A percentile compares a stretch with the other conserved stretches of the same genome.
Evolutionary conservation across 805 yeast genomes (phyloP).

Genomic region (Saccharomycopsis vini): DNA sequence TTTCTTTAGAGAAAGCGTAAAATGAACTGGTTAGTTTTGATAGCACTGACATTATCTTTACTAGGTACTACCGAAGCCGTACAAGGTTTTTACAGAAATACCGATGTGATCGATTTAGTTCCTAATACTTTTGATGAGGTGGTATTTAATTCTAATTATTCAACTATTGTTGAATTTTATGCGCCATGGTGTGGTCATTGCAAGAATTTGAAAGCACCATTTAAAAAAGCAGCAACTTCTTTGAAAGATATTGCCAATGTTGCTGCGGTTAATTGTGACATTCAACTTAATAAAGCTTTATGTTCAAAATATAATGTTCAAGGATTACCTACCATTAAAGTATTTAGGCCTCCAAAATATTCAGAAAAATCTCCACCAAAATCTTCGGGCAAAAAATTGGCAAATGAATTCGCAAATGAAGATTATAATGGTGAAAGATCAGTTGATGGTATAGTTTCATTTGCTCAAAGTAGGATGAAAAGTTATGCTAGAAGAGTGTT

Average conservation of each 20-base stretch:
- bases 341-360: conserved; percentile 74
- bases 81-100: conserved; percentile 31
- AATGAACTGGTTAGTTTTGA: too few relatives aligned
- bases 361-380: conserved; percentile 23
- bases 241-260: conserved; percentile 52
- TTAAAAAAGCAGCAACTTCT: conserved; percentile 51
- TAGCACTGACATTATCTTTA: too few relatives aligned
- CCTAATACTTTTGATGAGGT: conserved; percentile 55
- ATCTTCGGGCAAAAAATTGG: conserved; percentile 7
- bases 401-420: conserved; percentile 41
- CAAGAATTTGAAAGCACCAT: conserved; percentile 56
- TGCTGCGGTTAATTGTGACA: conserved; percentile 84
- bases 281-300: conserved; percentile 51
- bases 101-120: conserved; percentile 48
- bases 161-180: conserved; percentile 78
- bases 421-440: conserved; percentile 54
- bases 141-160: conserved; percentile 61
- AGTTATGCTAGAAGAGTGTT: conserved; percentile 52
- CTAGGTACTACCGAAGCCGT: background rate
- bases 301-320: conserved; percentile 58
- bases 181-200: conserved; percentile 99
- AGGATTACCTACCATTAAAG: conserved; percentile 80
- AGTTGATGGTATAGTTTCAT: conserved; percentile 44
- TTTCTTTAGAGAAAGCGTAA: too few relatives aligned
- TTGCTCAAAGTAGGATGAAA: conserved; percentile 49